These are phyloP conservation scores for Microbotryum violaceum DNA, from an alignment of 1,284 basidiomycete genomes.

Conservation along the genomic window DNA sequence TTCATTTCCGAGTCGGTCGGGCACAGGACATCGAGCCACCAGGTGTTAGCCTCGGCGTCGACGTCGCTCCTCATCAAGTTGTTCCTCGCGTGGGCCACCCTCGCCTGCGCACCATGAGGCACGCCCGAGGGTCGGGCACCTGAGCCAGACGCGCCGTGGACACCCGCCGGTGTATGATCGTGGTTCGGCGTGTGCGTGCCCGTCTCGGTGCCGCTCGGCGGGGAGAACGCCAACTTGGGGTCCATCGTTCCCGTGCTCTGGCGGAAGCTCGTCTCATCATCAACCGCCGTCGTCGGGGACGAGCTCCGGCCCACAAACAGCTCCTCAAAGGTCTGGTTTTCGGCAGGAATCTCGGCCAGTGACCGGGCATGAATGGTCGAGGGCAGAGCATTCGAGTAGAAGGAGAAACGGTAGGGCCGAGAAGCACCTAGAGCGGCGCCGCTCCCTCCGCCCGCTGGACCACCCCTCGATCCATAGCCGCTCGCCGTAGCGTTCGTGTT, in stretches of 20 bases:
- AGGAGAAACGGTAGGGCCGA: conserved; percentile 92
- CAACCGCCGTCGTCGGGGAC: conserved; percentile 25
- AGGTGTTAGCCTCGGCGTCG: conserved; percentile 65
- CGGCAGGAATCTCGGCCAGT: conserved; percentile 84
- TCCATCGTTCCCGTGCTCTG: conserved; percentile 20
- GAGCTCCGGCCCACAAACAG: conserved; percentile 59
- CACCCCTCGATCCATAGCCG: conserved; percentile 15
- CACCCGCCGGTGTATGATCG: conserved; percentile 4
- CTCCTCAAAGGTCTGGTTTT: conserved; percentile 87
- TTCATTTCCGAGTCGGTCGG: conserved; percentile 99
- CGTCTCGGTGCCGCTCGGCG: conserved; percentile 1
- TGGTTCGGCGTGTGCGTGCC: conserved; percentile 12
- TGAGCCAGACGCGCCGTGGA: not conserved
- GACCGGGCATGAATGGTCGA: conserved; percentile 92
- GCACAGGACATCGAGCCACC: conserved; percentile 94
- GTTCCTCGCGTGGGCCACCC: conserved; percentile 6
- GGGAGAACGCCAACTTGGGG: conserved; percentile 12
- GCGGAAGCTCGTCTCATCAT: conserved; percentile 19
- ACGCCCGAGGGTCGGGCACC: conserved; percentile 7
- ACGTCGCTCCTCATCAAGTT: conserved; percentile 44
- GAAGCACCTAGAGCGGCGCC: conserved; percentile 22
- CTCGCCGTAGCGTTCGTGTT: conserved; percentile 20
- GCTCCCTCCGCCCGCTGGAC: not conserved
- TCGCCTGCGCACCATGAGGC: conserved; percentile 1
- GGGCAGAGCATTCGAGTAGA: conserved; percentile 89